Evolutionary conservation across 2,329 filamentous ascomycete species (phyloP).

Genomic region (Hymenoscyphus fructigenus): DNA sequence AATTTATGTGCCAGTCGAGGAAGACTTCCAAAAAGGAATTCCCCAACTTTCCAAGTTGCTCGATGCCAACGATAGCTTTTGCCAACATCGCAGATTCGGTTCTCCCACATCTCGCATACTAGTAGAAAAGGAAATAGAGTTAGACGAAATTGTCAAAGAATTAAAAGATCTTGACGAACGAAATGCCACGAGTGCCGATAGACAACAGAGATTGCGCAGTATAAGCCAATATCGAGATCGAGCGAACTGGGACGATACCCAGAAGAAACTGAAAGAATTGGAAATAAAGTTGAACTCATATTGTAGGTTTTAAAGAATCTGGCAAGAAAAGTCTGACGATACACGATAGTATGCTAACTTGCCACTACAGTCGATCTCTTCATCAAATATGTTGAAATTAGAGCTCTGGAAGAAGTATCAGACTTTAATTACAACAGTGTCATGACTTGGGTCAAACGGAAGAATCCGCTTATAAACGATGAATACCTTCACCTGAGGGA

Average conservation of each 20-base stretch:
- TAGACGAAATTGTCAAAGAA: slow-evolving; percentile 7
- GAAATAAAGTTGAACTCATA: neutral
- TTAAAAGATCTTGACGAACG: slow-evolving; percentile 7
- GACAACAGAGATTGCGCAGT: neutral
- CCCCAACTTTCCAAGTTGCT: slow-evolving; percentile 16
- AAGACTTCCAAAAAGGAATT: slow-evolving; percentile 9
- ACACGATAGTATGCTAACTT: neutral
- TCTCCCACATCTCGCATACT: slow-evolving; percentile 11
- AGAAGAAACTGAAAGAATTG: neutral
- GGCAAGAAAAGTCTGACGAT: too few species aligned
- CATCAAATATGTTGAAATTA: slow-evolving; percentile 15
- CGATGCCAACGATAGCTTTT: slow-evolving; percentile 20
- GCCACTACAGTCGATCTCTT: slow-evolving; percentile 12
- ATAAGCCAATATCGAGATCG: too few species aligned
- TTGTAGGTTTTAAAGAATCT: neutral
- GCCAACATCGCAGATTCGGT: slow-evolving; percentile 19
- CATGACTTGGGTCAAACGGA: slow-evolving; percentile 19
- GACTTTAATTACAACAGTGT: slow-evolving; percentile 12
- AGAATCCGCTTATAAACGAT: too few species aligned
- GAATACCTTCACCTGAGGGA: slow-evolving; percentile 17
- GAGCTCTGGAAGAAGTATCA: slow-evolving; percentile 10
- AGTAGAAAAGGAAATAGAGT: slow-evolving; percentile 14
- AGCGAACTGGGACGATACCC: too few species aligned
- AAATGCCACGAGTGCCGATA: neutral
- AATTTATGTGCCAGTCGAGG: neutral